Percentiles rank a stretch among this genome's conserved stretches.
Evolutionary conservation across 2,329 filamentous ascomycete species (phyloP).

Genomic region (Helicocarpus griseus): DNA sequence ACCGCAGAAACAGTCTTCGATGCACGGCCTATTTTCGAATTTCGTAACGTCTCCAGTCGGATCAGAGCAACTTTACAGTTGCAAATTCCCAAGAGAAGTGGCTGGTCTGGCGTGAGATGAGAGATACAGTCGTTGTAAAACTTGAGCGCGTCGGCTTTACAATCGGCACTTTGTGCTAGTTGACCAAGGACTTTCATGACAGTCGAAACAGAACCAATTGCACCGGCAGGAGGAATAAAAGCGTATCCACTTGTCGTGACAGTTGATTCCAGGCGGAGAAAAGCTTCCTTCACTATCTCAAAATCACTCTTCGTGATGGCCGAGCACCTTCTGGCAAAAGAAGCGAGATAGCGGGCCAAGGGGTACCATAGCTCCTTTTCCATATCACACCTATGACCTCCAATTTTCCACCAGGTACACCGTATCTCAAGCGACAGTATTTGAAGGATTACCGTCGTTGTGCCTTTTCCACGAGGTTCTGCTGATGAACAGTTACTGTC

Average conservation of each 20-base stretch:
- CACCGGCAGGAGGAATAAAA: constrained; percentile 12
- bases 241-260: constrained; percentile 22
- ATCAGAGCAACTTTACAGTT: constrained; percentile 31
- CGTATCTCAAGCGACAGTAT: constrained; percentile 33
- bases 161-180: constrained; percentile 31
- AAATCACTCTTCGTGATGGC: constrained; percentile 29
- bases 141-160: constrained; percentile 29
- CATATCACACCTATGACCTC: constrained; percentile 32
- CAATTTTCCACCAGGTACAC: constrained; percentile 33
- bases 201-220: constrained; percentile 22
- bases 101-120: constrained; percentile 23
- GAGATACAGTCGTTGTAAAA: constrained; percentile 25
- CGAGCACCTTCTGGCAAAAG: constrained; percentile 26
- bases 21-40: constrained; percentile 15
- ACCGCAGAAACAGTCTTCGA: constrained; percentile 18
- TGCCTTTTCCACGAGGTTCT: constrained; percentile 20
- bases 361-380: constrained; percentile 35
- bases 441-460: constrained; percentile 27
- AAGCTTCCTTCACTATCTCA: constrained; percentile 25
- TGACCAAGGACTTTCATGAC: constrained; percentile 29
- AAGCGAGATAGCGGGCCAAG: constrained; percentile 30
- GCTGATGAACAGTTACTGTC: constrained; percentile 2
- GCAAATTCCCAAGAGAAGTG: constrained; percentile 26
- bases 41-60: constrained; percentile 24
- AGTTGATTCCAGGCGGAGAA: constrained; percentile 26